phyloP scores from a whole-genome alignment of 805 yeast species.

The Komagataella kurtzmanii region DNA sequence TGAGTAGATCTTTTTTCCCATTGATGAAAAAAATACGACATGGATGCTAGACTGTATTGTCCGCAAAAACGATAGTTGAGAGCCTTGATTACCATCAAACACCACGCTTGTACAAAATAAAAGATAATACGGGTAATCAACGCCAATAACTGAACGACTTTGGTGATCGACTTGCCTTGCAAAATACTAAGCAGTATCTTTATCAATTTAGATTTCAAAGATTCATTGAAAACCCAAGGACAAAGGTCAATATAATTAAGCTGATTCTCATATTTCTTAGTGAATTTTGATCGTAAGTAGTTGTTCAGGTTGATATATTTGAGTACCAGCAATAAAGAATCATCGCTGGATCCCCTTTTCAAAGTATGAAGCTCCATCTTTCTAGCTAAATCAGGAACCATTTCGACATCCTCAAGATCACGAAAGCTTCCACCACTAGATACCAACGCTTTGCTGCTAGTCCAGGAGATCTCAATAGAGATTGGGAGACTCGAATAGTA shows the following conservation, averaged over 20 bases:
- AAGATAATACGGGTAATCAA: background rate
- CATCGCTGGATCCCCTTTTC: background rate
- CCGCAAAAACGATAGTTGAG: background rate
- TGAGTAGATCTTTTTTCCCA: conserved; percentile 69
- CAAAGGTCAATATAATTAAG: background rate
- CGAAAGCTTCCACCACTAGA: background rate
- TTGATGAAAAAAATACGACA: conserved; percentile 63
- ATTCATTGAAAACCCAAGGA: background rate
- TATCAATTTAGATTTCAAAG: conserved; percentile 5
- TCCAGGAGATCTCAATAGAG: conserved; percentile 37
- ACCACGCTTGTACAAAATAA: conserved; percentile 14
- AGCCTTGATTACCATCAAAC: conserved; percentile 10
- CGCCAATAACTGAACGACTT: conserved; percentile 7
- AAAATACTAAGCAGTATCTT: conserved; percentile 6
- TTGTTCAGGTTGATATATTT: conserved; percentile 16
- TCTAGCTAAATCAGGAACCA: background rate
- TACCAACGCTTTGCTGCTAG: conserved; percentile 5
- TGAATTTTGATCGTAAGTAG: conserved; percentile 12
- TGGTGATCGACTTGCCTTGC: conserved; percentile 1
- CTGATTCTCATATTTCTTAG: conserved; percentile 5
- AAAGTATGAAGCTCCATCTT: background rate
- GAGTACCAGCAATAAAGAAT: background rate
- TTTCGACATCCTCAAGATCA: background rate
- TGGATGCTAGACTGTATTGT: conserved; percentile 17
- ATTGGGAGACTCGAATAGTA: conserved; percentile 70